A percentile compares a stretch with the other conserved stretches of the same genome.
Conservation (phyloP, 2,329 filamentous ascomycete species). For the Xylariaceae sp. region DNA sequence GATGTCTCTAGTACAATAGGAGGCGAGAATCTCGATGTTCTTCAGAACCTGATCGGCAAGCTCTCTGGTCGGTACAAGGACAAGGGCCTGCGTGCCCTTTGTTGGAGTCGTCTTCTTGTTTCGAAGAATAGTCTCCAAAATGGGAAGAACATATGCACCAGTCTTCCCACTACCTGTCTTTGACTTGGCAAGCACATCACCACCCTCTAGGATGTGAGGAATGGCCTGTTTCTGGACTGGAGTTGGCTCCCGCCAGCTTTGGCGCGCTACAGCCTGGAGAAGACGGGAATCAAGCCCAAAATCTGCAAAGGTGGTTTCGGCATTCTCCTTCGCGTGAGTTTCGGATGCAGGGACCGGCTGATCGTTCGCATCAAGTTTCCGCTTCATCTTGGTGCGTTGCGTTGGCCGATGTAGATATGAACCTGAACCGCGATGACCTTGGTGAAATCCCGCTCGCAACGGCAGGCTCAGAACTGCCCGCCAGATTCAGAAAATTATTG, state of each 20-base stretch:
- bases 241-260: conserved; percentile 84
- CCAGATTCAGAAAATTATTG: conserved; percentile 13
- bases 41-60: conserved; percentile 88
- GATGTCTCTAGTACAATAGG: conserved; percentile 82
- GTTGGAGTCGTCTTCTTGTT: conserved; percentile 46
- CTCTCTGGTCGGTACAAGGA: conserved; percentile 91
- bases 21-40: conserved; percentile 68
- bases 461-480: neutral
- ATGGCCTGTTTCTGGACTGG: conserved; percentile 83
- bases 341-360: conserved; percentile 34
- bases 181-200: conserved; percentile 86
- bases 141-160: conserved; percentile 86
- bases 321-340: conserved; percentile 4
- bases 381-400: conserved; percentile 47
- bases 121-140: conserved; percentile 84
- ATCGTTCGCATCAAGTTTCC: conserved; percentile 56
- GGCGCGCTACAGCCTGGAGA: conserved; percentile 77
- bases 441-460: neutral
- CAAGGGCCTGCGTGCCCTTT: conserved; percentile 62
- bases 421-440: no score
- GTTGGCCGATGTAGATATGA: no score
- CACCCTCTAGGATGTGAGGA: conserved; percentile 78
- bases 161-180: conserved; percentile 98
- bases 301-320: conserved; percentile 61
- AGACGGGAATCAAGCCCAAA: conserved; percentile 81